These are phyloP conservation scores for Ustilago shanxiensis DNA, from an alignment of 1,284 basidiomycete genomes.

Conservation along the genomic window DNA sequence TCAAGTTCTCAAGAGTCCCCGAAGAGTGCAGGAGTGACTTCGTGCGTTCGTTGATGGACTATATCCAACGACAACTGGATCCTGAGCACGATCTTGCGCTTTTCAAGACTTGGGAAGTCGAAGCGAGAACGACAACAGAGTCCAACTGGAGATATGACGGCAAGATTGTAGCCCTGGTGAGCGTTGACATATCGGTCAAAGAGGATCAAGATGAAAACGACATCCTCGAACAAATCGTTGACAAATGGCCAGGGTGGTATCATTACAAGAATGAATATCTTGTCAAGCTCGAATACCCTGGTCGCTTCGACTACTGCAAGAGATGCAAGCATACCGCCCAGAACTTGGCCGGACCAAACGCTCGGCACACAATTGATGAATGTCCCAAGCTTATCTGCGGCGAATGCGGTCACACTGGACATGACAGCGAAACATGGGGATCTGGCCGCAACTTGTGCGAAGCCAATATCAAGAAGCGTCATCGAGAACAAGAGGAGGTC, in stretches of 20 bases:
- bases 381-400: neutral
- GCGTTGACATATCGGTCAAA: no score
- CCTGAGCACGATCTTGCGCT: no score
- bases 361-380: neutral
- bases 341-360: neutral
- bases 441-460: no score
- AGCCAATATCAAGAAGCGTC: no score
- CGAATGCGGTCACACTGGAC: neutral
- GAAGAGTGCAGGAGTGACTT: neutral
- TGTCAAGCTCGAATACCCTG: neutral
- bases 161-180: neutral
- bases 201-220: no score
- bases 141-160: neutral
- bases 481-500: no score
- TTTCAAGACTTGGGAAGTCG: conserved; percentile 15
- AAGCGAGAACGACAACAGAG: neutral
- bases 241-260: conserved; percentile 9
- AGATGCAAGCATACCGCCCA: conserved; percentile 4
- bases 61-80: neutral
- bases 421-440: neutral
- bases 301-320: conserved; percentile 13
- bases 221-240: neutral
- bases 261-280: neutral
- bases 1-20: neutral
- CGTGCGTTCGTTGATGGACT: neutral